phyloP scores from a whole-genome alignment of 176 grass and related monocot species.

The Oryza meridionalis region DNA sequence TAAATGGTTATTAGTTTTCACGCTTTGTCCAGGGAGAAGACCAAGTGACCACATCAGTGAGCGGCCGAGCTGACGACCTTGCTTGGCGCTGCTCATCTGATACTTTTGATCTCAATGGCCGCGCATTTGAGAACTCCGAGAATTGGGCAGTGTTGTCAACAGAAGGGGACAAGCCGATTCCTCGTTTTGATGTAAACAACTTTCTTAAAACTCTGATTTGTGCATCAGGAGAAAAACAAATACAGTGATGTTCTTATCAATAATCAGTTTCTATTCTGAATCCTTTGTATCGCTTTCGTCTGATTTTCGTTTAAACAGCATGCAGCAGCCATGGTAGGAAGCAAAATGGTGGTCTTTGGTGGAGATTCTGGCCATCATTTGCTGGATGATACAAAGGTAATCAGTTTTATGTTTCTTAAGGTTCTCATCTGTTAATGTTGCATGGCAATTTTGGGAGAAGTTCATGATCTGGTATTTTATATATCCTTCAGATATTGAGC shows the following conservation, averaged over 20 bases:
- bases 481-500: slow-evolving; percentile 76
- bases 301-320: slow-evolving; percentile 60
- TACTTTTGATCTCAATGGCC: slow-evolving; percentile 63
- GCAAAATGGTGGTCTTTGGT: slow-evolving; percentile 94
- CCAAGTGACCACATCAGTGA: slow-evolving; percentile 64
- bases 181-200: slow-evolving; percentile 82
- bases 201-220: slow-evolving; percentile 15
- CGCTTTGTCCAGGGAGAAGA: slow-evolving; percentile 72
- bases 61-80: slow-evolving; percentile 64
- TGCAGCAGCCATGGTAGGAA: slow-evolving; percentile 88
- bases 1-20: slow-evolving; percentile 35
- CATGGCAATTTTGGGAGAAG: slow-evolving; percentile 12
- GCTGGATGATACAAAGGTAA: slow-evolving; percentile 92
- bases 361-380: slow-evolving; percentile 75
- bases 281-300: slow-evolving; percentile 30
- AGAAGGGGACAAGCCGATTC: slow-evolving; percentile 67
- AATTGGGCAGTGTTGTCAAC: slow-evolving; percentile 80
- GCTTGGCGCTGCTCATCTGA: slow-evolving; percentile 64
- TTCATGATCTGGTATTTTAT: slow-evolving; percentile 38
- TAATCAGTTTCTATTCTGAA: slow-evolving; percentile 31
- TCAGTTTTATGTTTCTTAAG: slow-evolving; percentile 17
- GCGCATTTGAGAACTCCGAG: slow-evolving; percentile 69
- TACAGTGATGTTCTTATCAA: not conserved
- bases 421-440: slow-evolving; percentile 9
- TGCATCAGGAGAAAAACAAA: not conserved